A percentile compares a stretch with the other conserved stretches of the same genome.
Conservation (phyloP, 2,329 filamentous ascomycete species). For the Paecilomyces variotii region DNA sequence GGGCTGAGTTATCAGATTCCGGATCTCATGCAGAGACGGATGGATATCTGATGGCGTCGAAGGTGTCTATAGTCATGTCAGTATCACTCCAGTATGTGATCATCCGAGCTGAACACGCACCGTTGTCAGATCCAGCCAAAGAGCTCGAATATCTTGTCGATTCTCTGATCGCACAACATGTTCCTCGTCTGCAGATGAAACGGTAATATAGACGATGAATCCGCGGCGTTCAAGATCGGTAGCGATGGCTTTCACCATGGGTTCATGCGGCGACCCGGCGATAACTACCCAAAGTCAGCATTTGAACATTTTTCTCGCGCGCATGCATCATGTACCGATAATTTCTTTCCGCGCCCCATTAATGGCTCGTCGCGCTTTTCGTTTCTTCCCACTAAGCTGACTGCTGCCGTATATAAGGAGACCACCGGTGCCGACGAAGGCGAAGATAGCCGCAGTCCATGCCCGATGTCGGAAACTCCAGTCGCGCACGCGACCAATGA, state of each 20-base stretch:
- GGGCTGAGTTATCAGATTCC: conserved; percentile 62
- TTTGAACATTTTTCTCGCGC: conserved; percentile 6
- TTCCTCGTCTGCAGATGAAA: conserved; percentile 78
- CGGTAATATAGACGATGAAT: conserved; percentile 88
- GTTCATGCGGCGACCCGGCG: conserved; percentile 77
- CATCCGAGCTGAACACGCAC: conserved; percentile 15
- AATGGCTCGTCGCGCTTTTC: conserved; percentile 67
- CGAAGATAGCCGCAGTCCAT: conserved; percentile 61
- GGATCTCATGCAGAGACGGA: conserved; percentile 63
- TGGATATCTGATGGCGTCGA: conserved; percentile 49
- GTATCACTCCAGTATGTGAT: conserved; percentile 1
- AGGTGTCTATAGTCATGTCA: conserved; percentile 43
- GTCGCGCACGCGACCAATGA: conserved; percentile 52
- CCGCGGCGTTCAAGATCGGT: conserved; percentile 83
- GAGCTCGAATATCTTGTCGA: conserved; percentile 71
- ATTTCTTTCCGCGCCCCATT: conserved; percentile 87
- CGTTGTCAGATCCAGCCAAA: conserved; percentile 69
- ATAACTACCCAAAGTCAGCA: conserved; percentile 51
- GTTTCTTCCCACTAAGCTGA: conserved; percentile 50
- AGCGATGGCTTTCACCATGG: conserved; percentile 73
- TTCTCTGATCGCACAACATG: conserved; percentile 65
- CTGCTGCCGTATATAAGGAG: conserved; percentile 55
- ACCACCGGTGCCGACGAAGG: conserved; percentile 59
- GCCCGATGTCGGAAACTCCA: conserved; percentile 70
- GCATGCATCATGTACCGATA: conserved; percentile 39